Percentiles rank a stretch among this genome's conserved stretches.
Evolutionary conservation across 257 asterid genomes (phyloP).

Genomic region (Ophiorrhiza pumila): DNA sequence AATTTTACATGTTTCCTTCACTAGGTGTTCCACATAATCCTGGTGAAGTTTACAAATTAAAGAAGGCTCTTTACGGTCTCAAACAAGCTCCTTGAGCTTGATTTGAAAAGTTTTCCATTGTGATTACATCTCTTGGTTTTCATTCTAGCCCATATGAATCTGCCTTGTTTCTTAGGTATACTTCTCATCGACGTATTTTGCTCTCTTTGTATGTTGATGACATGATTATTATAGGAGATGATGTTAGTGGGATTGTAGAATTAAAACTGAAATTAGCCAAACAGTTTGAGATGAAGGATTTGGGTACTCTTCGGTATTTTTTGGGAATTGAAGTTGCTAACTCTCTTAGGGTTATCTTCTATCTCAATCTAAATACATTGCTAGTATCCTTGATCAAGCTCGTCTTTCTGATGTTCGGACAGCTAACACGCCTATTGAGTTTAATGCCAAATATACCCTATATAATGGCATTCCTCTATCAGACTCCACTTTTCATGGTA

Average conservation of each 20-base stretch:
- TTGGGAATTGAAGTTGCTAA: too few species aligned
- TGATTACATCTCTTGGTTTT: too few species aligned
- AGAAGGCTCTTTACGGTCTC: background rate
- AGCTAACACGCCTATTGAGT: background rate
- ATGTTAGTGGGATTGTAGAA: too few species aligned
- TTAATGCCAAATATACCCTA: background rate
- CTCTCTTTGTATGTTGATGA: too few species aligned
- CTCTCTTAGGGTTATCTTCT: slow-evolving; percentile 2
- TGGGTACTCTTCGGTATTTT: too few species aligned
- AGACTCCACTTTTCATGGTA: background rate
- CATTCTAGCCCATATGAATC: background rate
- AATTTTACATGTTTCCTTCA: too few species aligned
- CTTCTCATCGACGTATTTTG: background rate
- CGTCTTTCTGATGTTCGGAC: too few species aligned
- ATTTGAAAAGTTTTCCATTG: background rate
- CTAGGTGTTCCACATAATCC: too few species aligned
- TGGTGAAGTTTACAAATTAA: too few species aligned
- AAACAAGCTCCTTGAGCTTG: background rate
- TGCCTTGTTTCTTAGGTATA: background rate
- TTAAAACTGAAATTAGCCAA: too few species aligned
- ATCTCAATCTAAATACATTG: background rate
- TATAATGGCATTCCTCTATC: background rate
- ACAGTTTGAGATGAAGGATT: too few species aligned
- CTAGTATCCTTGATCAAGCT: background rate
- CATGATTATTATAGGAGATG: too few species aligned